phyloP scores from a whole-genome alignment of 2,329 filamentous ascomycete genomes.

The Hyphodiscus sp. region DNA sequence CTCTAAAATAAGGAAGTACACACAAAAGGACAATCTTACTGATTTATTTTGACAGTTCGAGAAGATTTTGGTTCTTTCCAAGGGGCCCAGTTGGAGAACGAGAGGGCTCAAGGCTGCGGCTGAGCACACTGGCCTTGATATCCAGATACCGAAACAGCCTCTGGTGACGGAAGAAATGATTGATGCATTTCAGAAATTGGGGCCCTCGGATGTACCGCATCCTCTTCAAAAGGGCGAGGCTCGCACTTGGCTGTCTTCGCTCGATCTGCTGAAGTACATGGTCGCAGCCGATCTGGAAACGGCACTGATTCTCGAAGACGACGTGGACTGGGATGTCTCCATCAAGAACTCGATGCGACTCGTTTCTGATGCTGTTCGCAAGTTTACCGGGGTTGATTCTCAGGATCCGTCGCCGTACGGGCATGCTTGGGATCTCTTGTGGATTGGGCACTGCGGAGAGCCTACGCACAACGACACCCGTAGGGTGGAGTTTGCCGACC shows the following conservation, averaged over 20 bases:
- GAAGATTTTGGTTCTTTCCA: constrained; percentile 28
- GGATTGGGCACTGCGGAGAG: constrained; percentile 34
- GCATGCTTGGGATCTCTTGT: constrained; percentile 32
- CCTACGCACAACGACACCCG: constrained; percentile 13
- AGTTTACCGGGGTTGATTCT: constrained; percentile 17
- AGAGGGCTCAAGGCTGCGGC: constrained; percentile 32
- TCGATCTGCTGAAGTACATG: constrained; percentile 28
- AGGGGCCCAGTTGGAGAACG: constrained; percentile 31
- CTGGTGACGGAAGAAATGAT: constrained; percentile 23
- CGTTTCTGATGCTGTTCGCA: constrained; percentile 29
- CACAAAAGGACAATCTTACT: background rate
- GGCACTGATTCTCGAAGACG: constrained; percentile 32
- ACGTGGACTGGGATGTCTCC: constrained; percentile 33
- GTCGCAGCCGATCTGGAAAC: constrained; percentile 18
- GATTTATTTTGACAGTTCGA: constrained; percentile 1
- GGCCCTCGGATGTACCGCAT: constrained; percentile 2
- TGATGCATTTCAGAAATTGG: constrained; percentile 27
- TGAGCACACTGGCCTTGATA: constrained; percentile 27
- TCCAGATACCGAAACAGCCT: constrained; percentile 31
- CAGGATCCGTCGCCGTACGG: constrained; percentile 26
- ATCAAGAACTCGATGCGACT: constrained; percentile 28
- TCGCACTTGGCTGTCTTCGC: constrained; percentile 28
- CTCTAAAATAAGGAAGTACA: too few relatives aligned
- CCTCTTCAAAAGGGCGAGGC: background rate
- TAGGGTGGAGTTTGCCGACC: constrained; percentile 17